Base-by-base conservation (phyloP, 352 stramenopile species). In the Globisporangium yorkense region DNA sequence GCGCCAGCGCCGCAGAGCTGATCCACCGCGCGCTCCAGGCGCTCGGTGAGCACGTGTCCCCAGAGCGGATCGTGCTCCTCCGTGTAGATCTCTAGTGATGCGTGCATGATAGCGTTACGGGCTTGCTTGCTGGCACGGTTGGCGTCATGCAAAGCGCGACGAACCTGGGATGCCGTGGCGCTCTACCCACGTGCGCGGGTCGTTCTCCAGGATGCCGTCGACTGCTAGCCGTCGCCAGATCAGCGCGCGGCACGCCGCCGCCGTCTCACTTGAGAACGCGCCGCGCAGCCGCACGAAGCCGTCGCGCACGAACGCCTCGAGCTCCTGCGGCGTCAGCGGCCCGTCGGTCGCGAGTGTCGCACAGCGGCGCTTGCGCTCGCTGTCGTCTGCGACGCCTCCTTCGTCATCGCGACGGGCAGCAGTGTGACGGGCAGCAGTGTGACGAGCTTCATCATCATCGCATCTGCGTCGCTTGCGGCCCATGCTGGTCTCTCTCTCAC, bases 271-370 rank as follows among this genome's bases (percentile, higher is more conserved):
- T 12, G 76, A 43, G 60, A 94, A 92, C 18, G 71, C 82, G n/a
- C 56, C 33, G 1, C 54, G 61, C 4, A 94, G 68, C 59, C 89
- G 57, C 49, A 92, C 77, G 55, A 85, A 94, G 4, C 84, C 84
- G 52, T 92, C 67, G 48, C 77, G 68, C 13, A 88, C 66, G 57
- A 94, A 94, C 13, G 62, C 54, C 6, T 68, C 58, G 21, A 91
- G 50, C 21, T 88, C 60, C 1, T 59, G 33, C 4, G 53, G 33
- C 18, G 66, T 59, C 8, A 88, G 45, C 9, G 47, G 47, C 3
- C 16, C 31, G 20, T 44, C 31, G 49, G 7, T n/a, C 8, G 13
- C 16, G 13, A 21, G 9, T 33, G 24, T 24, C 12, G 35, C 24
- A 27, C 24, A 27, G 24, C 24, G 24, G 24, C 24, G 24, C 24